These are phyloP conservation scores for Podaxis sp. DNA, from an alignment of 768 basidiomycete species.

Conservation along the genomic window DNA sequence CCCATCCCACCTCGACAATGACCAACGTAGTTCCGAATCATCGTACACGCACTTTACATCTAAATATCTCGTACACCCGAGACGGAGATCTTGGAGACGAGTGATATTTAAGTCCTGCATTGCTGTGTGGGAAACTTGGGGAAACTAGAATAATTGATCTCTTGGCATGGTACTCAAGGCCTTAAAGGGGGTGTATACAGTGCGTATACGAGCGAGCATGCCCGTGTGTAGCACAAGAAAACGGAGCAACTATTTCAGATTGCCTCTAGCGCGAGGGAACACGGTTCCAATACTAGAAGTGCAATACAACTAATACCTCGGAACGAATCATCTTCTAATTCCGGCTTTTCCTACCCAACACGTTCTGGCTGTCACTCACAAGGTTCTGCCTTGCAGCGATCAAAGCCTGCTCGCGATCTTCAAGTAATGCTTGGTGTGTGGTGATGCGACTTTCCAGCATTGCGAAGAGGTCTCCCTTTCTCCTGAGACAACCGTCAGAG, in stretches of 20 bases:
- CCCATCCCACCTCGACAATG: neutral
- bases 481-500: neutral
- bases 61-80: neutral
- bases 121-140: neutral
- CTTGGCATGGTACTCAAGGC: too few species aligned
- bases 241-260: too few species aligned
- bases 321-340: neutral
- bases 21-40: neutral
- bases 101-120: neutral
- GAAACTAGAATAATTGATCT: too few species aligned
- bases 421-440: neutral
- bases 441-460: conserved; percentile 1
- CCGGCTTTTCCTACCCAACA: neutral
- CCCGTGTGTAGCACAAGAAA: too few species aligned
- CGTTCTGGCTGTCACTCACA: conserved; percentile 2
- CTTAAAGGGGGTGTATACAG: too few species aligned
- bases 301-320: neutral
- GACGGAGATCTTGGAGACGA: neutral
- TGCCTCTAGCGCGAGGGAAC: too few species aligned
- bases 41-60: neutral
- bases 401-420: conserved; percentile 3
- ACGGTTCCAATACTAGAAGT: too few species aligned
- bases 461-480: conserved; percentile 1
- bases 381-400: neutral
- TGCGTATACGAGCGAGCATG: too few species aligned